Base-by-base conservation (phyloP, 169 alveolate genomes). In the Pseudocohnilembus persalinus region DNA sequence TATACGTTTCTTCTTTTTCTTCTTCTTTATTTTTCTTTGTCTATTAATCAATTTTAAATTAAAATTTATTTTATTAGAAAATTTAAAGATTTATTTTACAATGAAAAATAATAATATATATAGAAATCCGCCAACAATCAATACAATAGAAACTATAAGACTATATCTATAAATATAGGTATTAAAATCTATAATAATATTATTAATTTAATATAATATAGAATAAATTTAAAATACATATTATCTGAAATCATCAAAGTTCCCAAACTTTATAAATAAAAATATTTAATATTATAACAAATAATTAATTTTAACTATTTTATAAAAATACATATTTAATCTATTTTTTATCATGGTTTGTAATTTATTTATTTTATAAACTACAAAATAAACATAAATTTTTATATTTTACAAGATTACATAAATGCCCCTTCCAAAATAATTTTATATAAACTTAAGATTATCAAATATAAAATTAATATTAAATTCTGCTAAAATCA, bases 401-500 rank as follows among this genome's bases (percentile, higher is more conserved):
- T 11, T 49, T 49, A 20, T 49, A 49, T 11, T 73, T 73, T n/a
- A 73, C 76, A 73, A 73, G 28, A 73, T 73, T 6, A 6, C 1
- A 73, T 73, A 73, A 15, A 73, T 15, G 30, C 76, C 76, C 31
- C 76, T 73, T 73, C 76, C 76, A 73, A 73, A 73, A 73, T 73
- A 73, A 73, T 73, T 73, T 73, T 73, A 11, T 73, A 73, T 15
- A 1, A 73, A 73, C 28, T 73, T 73, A 4, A 73, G 31, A 26
- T 73, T 73, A 15, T 6, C 11, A 73, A 73, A 73, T 73, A 73
- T n/a, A 73, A n/a, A 73, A 15, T n/a, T 4, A 73, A 73, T 28
- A 73, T 73, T 29, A 73, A 73, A 73, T 73, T 73, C 76, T 73
- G 76, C 76, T 6, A 26, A 73, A 15, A 73, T 6, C 1, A 73